Evolutionary conservation across 768 basidiomycete genomes (phyloP), one percentile per base, ranked within the genome.

Genomic region (Mycena albidolilacea): DNA sequence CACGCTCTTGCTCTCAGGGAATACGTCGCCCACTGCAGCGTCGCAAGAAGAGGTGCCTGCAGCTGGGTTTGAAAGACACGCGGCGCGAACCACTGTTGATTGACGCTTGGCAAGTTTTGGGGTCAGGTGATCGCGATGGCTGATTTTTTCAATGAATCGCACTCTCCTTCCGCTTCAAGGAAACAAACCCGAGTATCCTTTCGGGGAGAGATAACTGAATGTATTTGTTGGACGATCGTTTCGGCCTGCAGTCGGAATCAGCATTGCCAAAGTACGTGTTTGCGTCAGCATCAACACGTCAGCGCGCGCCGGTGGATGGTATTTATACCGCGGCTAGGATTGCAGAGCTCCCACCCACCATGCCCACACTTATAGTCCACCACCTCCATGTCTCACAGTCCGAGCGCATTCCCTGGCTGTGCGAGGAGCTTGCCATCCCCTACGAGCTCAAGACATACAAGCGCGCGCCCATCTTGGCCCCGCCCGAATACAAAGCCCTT

Each of bases 361-460:
- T 59, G 57, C 8, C 57, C 38, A 39, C 57, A 37, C 57, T 59
- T 19, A 59, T 38, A n/a, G 37, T 59, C 38, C 38, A 59, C 57
- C 57, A 59, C 57, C 57, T 59, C 37, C 35, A 59, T 17, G 57
- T 59, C 37, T 39, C 37, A 17, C 57, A 59, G n/a, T 59, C 57
- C 17, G 57, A 59, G 38, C 57, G 57, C 57, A 59, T 59, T 19
- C 57, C 57, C 8, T 59, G 57, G 57, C 57, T 59, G 8, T 59
- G 57, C 37, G 57, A 59, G 19, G 57, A 59, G 57, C 57, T 59
- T 19, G 14, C 37, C 57, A 59, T 59, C 8, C 57, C 57, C 5
- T 59, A 59, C 35, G 57, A 59, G 57, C 57, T 59, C 30, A 59
- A 59, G 57, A 39, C 57, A 38, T 59, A 59, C 57, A 59, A 38